Evolutionary conservation across 257 asterid genomes (phyloP).

Genomic region (Rauvolfia tetraphylla): DNA sequence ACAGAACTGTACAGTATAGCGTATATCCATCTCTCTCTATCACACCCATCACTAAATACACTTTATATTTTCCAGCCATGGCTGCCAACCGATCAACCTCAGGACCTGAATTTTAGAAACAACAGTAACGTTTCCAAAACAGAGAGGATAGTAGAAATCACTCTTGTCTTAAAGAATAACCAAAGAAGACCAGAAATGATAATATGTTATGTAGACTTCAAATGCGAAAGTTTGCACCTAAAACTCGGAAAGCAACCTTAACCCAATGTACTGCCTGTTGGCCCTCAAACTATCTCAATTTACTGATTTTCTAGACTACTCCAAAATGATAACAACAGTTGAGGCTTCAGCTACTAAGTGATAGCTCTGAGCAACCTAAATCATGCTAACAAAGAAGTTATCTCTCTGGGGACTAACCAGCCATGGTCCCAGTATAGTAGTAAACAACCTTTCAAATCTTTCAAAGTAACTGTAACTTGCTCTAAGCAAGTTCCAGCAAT

Average conservation of each 20-base stretch:
- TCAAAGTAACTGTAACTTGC: neutral
- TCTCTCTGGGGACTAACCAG: neutral
- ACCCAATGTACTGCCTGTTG: neutral
- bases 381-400: neutral
- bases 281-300: neutral
- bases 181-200: neutral
- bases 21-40: slow-evolving; percentile 94
- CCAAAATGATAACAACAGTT: neutral
- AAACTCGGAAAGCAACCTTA: neutral
- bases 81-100: slow-evolving; percentile 92
- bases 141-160: slow-evolving; percentile 3
- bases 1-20: slow-evolving; percentile 78
- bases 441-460: neutral
- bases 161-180: neutral
- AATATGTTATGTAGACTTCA: neutral
- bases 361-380: neutral
- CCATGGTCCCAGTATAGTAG: neutral
- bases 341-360: neutral
- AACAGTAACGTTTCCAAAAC: neutral
- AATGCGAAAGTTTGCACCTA: neutral
- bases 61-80: slow-evolving; percentile 93
- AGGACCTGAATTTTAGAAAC: slow-evolving; percentile 52
- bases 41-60: slow-evolving; percentile 81
- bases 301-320: neutral
- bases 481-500: neutral